Conservation (phyloP, 192 early-diverging fungal species). For the Gryganskiella cystojenkinii region DNA sequence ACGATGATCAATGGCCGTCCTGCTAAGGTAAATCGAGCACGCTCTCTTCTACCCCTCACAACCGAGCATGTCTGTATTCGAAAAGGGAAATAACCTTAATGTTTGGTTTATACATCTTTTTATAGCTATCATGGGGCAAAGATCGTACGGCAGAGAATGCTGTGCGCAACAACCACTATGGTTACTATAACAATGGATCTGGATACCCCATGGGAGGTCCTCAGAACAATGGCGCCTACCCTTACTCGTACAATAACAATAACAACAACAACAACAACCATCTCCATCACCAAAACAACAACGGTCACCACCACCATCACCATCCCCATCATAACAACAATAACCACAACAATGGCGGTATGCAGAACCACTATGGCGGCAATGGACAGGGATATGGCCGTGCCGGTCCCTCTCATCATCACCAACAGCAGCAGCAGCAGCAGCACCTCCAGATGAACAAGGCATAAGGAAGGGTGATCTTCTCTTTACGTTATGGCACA, state of each 20-base stretch:
- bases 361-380: slow-evolving; percentile 17
- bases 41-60: background rate
- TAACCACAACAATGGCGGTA: slow-evolving; percentile 8
- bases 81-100: too few species aligned
- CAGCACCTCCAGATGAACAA: slow-evolving; percentile 34
- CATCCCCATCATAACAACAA: slow-evolving; percentile 27
- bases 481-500: too few species aligned
- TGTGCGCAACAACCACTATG: slow-evolving; percentile 47
- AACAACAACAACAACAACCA: slow-evolving; percentile 9
- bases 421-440: slow-evolving; percentile 56
- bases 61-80: too few species aligned
- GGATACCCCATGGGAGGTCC: slow-evolving; percentile 44
- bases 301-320: slow-evolving; percentile 3
- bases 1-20: slow-evolving; percentile 77
- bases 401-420: slow-evolving; percentile 34
- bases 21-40: slow-evolving; percentile 65
- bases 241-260: slow-evolving; percentile 45
- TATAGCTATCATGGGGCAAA: slow-evolving; percentile 84
- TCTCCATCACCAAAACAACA: slow-evolving; percentile 6
- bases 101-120: background rate
- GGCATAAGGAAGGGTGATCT: too few species aligned
- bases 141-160: slow-evolving; percentile 70
- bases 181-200: slow-evolving; percentile 48
- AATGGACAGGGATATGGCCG: slow-evolving; percentile 45
- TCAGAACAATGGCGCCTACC: slow-evolving; percentile 49